Base-by-base conservation (phyloP, 2,329 filamentous ascomycete species). In the Onygenales sp. region DNA sequence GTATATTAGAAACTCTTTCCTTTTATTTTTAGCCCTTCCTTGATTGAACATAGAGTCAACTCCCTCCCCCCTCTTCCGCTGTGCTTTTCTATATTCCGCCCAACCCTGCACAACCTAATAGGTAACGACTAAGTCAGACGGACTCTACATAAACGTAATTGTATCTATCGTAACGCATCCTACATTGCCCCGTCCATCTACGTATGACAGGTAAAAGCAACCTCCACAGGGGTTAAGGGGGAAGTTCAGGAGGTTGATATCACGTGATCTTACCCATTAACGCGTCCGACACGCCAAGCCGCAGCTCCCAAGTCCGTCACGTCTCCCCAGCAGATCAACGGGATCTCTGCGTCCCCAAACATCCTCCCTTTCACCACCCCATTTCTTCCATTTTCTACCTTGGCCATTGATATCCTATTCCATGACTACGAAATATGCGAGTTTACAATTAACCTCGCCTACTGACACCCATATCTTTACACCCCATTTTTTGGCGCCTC, bases 231-330 rank as follows among this genome's bases (percentile, higher is more conserved):
- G 21, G 5, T 5, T 27, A 27, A 5, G 21, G 21, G 21, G 17
- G 17, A 17, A 17, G 4, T 36, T 5, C 27, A 7, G 33, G 32
- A 35, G 11, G 35, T 48, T 31, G 9, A 48, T 49, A n/a, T 50
- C 42, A 46, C 33, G 21, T 50, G 50, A 39, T 2, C 54, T 57
- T 59, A 55, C 55, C 64, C 68, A 66, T 70, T 60, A 66, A 71
- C 69, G 69, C 69, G 69, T 71, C 46, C 60, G 63, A 69, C 64
- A 63, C 67, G 63, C 52, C 45, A 54, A 52, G 11, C n/a, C 36
- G 36, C 59, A 57, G 55, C 65, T 60, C 60, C 50, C 17, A 17
- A 17, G 17, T 17, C 17, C 60, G 59, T 57, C 60, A 61, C 56
- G 52, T 57, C 58, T 63, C 62, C 48, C 52, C 48, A 43, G 27